Evolutionary conservation across 169 alveolate genomes (phyloP), one percentile per base, ranked within the genome.

Genomic region (Amoebophrya sp.): DNA sequence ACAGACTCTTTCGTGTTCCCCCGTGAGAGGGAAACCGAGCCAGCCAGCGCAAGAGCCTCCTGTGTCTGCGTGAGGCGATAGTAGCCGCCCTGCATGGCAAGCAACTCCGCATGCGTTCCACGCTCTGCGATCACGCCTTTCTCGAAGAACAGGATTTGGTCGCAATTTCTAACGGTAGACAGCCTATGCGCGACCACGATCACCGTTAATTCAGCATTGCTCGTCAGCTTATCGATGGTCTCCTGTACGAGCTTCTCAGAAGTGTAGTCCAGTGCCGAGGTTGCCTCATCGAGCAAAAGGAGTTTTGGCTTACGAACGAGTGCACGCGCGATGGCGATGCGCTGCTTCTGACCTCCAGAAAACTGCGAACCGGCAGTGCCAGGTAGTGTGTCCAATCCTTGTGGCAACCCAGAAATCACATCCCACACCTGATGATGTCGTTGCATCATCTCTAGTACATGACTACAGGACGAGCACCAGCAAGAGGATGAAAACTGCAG

Each of bases 131-230:
- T 90, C 34, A 33, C 65, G 53, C 95, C 95, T 36, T 90, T 47
- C 54, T 91, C 89, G 65, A 94, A 91, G 0, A 91, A 90, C 39
- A 92, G 89, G 36, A 94, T 94, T 89, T 90, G 55, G 90, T 94
- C 93, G n/a, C 94, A 94, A 39, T 92, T 92, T 0, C 93, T 53
- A 29, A 97, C 96, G 78, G 98, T 97, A 41, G 97, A 93, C 89
- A 97, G 97, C 65, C 98, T 95, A 91, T 97, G 99, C 36, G 99
- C 98, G 65, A 97, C 97, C 91, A 97, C 95, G 18, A 97, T 18
- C 6, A 47, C 65, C 65, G 65, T 47, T 18, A 47, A 47, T 6
- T 47, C 65, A 47, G 65, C 6, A 18, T 47, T 47, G 6, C 18
- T 47, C 18, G 65, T 12, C 29, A 47, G 65, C 29, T 18, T 47